Conservation (phyloP, 768 basidiomycete species). For the Cystobasidium onofrii region DNA sequence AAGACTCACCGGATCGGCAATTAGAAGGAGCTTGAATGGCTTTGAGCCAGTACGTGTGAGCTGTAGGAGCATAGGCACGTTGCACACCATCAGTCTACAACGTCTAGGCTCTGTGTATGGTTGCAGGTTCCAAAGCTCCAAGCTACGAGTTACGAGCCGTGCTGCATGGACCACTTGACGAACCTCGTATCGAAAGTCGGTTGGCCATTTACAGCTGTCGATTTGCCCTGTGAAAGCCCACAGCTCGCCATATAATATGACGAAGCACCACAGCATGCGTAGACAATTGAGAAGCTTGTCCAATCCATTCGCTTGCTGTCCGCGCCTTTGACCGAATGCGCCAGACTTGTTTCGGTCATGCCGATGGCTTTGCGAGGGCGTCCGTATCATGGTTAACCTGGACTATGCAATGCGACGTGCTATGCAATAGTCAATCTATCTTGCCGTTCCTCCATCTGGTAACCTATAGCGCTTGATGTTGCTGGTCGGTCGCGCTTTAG, state of each 20-base stretch:
- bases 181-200: constrained; percentile 25
- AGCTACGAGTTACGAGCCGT: too few species aligned
- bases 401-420: background rate
- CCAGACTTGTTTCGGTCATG: background rate
- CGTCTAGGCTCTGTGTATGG: too few species aligned
- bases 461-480: too few species aligned
- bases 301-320: background rate
- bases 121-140: too few species aligned
- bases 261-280: background rate
- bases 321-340: background rate
- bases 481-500: background rate
- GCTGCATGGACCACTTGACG: background rate
- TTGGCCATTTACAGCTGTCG: constrained; percentile 6
- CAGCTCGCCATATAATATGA: constrained; percentile 15
- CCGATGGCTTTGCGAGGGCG: background rate
- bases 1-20: constrained; percentile 22
- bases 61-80: background rate
- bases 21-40: constrained; percentile 25
- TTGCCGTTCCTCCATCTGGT: background rate
- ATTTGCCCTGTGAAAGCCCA: background rate
- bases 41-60: constrained; percentile 27
- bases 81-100: too few species aligned
- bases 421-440: background rate
- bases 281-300: constrained; percentile 2
- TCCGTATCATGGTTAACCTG: background rate